Evolutionary conservation across 2,329 filamentous ascomycete species (phyloP), one percentile per base, ranked within the genome.

Genomic region (Xylariaceae sp.): DNA sequence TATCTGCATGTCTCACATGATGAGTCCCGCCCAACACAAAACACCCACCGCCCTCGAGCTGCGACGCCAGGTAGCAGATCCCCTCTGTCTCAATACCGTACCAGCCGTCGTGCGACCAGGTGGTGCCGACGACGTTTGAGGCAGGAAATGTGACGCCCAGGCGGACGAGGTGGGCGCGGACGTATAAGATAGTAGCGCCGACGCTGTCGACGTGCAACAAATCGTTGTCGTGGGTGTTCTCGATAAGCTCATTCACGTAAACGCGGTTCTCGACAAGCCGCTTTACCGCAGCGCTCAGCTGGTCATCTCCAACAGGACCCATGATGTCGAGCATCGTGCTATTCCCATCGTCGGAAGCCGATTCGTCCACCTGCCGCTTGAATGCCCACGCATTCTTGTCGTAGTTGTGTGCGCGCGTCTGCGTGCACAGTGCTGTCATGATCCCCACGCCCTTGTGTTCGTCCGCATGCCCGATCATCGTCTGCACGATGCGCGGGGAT

Each of bases 81-180:
- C 74, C 73, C 49, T 76, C 73, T 3, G 73, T 71, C 62, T 75
- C 73, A 19, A 75, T 66, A 1, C 73, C 74, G 14, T 71, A 67
- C 66, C 67, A 71, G 5, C 73, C 74, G 4, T 72, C 65, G 31
- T 67, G 66, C 8, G 64, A 62, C 72, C 72, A 75, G 2, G 69
- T 70, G 6, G 72, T 71, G n/a, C 73, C 72, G 9, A 73, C 66
- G 6, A 73, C 63, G 39, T 71, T 69, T 29, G 64, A 70, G 8
- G 68, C 65, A 4, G 74, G 73, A 47, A 74, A 75, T 4, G 60
- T 63, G 21, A 75, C 58, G 3, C 73, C 73, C 37, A 72, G 69
- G 6, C 70, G 60, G 9, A 76, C 58, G 3, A 75, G 53, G 4
- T 63, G 59, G 2, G 71, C 68, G 2, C 69, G 65, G 5, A 76